Evolutionary conservation across 2,329 filamentous ascomycete species (phyloP).

Genomic region (Pseudogymnoascus sp.): DNA sequence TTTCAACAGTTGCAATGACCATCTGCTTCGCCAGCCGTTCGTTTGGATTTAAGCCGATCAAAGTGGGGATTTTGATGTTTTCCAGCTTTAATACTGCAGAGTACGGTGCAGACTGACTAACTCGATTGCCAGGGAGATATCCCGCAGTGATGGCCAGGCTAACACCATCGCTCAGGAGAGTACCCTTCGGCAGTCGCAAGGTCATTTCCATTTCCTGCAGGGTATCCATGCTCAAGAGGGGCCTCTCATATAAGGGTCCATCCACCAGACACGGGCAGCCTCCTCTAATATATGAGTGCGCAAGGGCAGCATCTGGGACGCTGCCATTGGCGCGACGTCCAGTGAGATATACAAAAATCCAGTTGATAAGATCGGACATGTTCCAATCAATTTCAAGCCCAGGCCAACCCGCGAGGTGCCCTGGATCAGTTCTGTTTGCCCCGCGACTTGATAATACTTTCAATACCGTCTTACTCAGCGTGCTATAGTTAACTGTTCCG

Average conservation of each 20-base stretch:
- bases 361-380: slow-evolving; percentile 6
- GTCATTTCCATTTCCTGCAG: slow-evolving; percentile 45
- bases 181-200: slow-evolving; percentile 59
- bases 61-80: slow-evolving; percentile 54
- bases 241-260: slow-evolving; percentile 26
- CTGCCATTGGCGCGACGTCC: slow-evolving; percentile 5
- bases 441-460: slow-evolving; percentile 24
- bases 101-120: slow-evolving; percentile 15
- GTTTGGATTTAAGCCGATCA: slow-evolving; percentile 67
- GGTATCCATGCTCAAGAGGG: slow-evolving; percentile 31
- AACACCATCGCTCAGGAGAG: slow-evolving; percentile 55
- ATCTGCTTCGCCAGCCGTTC: slow-evolving; percentile 62
- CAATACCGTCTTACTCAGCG: slow-evolving; percentile 59
- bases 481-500: slow-evolving; percentile 73
- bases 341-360: slow-evolving; percentile 13
- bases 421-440: slow-evolving; percentile 6
- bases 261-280: slow-evolving; percentile 24
- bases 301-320: neutral
- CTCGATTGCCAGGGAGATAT: slow-evolving; percentile 31
- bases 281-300: slow-evolving; percentile 7
- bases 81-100: slow-evolving; percentile 42
- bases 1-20: slow-evolving; percentile 54
- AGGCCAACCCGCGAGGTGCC: neutral
- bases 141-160: slow-evolving; percentile 41
- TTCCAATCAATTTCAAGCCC: slow-evolving; percentile 11